A percentile compares a stretch with the other conserved stretches of the same genome.
phyloP scores from a whole-genome alignment of 2,329 filamentous ascomycete genomes.

The Coleophoma crateriformis region DNA sequence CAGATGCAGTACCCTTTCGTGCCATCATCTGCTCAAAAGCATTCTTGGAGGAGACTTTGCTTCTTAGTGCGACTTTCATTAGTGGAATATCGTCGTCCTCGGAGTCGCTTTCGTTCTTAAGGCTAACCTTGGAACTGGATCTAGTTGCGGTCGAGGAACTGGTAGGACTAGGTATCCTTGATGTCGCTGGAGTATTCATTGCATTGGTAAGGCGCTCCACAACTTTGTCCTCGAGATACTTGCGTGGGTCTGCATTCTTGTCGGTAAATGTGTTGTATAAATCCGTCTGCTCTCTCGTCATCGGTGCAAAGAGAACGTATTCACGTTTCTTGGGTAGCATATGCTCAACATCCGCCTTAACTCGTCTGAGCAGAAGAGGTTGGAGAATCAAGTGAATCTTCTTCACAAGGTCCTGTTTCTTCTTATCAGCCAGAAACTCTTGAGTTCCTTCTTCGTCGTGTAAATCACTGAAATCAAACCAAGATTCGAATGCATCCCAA shows the following conservation, averaged over 20 bases:
- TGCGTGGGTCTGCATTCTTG: constrained; percentile 54
- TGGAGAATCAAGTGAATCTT: constrained; percentile 93
- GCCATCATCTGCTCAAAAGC: constrained; percentile 39
- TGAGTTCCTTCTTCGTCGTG: constrained; percentile 76
- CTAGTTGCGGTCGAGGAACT: background rate
- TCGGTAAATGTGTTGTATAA: constrained; percentile 67
- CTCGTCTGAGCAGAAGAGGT: constrained; percentile 77
- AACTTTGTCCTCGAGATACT: constrained; percentile 78
- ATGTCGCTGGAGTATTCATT: constrained; percentile 35
- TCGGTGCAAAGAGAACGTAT: constrained; percentile 89
- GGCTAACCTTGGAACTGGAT: background rate
- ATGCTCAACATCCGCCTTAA: constrained; percentile 90
- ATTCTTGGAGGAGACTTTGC: constrained; percentile 28
- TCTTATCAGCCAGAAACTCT: constrained; percentile 72
- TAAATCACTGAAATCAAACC: constrained; percentile 95
- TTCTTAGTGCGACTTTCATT: constrained; percentile 15
- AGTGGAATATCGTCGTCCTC: constrained; percentile 20
- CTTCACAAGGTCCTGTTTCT: constrained; percentile 71
- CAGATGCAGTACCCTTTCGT: constrained; percentile 5
- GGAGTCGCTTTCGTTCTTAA: constrained; percentile 18
- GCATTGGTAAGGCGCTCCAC: constrained; percentile 54
- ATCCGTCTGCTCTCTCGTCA: constrained; percentile 87
- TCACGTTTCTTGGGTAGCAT: constrained; percentile 94
- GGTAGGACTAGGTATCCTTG: constrained; percentile 8
- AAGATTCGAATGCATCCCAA: constrained; percentile 85